Conservation (phyloP, 768 basidiomycete species). For the Pisolithus sp. region DNA sequence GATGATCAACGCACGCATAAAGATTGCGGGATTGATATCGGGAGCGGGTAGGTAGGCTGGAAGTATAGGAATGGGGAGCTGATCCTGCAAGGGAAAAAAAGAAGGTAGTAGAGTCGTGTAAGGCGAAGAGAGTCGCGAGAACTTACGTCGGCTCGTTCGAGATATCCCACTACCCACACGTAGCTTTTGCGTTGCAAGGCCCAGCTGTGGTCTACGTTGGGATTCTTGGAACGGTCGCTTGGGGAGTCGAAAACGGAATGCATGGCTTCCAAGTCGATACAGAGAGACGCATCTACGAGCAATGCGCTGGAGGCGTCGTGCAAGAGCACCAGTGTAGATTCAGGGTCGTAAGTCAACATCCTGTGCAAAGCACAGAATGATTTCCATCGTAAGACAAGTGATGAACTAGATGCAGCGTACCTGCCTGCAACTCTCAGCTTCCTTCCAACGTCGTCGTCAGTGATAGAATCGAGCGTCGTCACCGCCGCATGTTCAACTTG, state of each 20-base stretch:
- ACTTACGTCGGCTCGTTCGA: conserved; percentile 46
- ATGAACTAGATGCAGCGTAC: conserved; percentile 29
- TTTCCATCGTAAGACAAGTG: conserved; percentile 3
- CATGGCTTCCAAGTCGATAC: conserved; percentile 32
- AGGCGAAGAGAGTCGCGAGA: conserved; percentile 3
- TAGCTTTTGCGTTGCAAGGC: conserved; percentile 44
- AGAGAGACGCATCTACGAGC: conserved; percentile 52
- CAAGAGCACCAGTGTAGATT: conserved; percentile 41
- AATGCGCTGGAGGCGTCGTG: conserved; percentile 45
- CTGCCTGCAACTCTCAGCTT: conserved; percentile 58
- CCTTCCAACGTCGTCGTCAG: conserved; percentile 34
- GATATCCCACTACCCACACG: conserved; percentile 51
- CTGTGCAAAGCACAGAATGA: conserved; percentile 28
- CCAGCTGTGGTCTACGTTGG: conserved; percentile 33
- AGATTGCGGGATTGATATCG: conserved; percentile 36
- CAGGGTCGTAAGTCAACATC: conserved; percentile 50
- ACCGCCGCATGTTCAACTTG: conserved; percentile 42
- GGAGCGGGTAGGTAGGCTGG: conserved; percentile 36
- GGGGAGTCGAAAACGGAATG: conserved; percentile 6
- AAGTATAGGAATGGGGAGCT: conserved; percentile 36
- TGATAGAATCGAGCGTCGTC: conserved; percentile 37
- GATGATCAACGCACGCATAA: conserved; percentile 51
- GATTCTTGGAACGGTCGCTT: conserved; percentile 4
- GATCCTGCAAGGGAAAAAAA: conserved; percentile 23
- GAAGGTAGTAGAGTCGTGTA: conserved; percentile 9